Percentiles rank a stretch among this genome's conserved stretches.
Conservation (phyloP, 2,329 filamentous ascomycete genomes). For the Davidsoniella virescens region DNA sequence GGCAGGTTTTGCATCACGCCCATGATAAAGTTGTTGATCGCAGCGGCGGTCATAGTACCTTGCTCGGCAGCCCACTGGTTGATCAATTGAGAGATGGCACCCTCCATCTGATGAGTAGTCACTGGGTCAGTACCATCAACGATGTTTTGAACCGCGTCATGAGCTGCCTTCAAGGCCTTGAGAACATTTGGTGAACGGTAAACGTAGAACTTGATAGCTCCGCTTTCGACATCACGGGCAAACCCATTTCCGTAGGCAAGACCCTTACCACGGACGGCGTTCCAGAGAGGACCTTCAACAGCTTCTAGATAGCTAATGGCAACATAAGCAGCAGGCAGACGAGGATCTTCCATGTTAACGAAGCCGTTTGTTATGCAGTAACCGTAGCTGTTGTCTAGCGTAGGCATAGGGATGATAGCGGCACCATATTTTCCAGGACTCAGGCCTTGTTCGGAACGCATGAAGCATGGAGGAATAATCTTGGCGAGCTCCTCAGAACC, state of each 20-base stretch:
- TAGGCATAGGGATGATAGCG: conserved; percentile 76
- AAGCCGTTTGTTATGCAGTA: conserved; percentile 61
- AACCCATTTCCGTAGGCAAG: conserved; percentile 84
- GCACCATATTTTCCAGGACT: conserved; percentile 58
- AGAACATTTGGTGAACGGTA: conserved; percentile 81
- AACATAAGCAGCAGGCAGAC: conserved; percentile 70
- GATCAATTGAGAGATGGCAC: conserved; percentile 79
- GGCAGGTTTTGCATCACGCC: conserved; percentile 63
- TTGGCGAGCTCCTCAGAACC: conserved; percentile 28
- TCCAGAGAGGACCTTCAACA: conserved; percentile 89
- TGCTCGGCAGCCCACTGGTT: conserved; percentile 77
- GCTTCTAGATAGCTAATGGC: conserved; percentile 83
- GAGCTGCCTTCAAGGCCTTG: conserved; percentile 68
- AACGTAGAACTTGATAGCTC: conserved; percentile 67
- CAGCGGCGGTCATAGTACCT: conserved; percentile 67
- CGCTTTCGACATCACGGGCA: conserved; percentile 58
- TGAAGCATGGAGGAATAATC: conserved; percentile 51
- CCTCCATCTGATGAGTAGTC: conserved; percentile 71
- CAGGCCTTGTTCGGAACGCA: conserved; percentile 61
- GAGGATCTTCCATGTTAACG: conserved; percentile 57
- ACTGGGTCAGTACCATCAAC: conserved; percentile 55
- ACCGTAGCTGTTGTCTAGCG: conserved; percentile 82
- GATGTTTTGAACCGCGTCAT: conserved; percentile 57
- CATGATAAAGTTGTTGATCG: conserved; percentile 66
- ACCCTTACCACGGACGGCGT: conserved; percentile 78